Conservation (phyloP, 768 basidiomycete species). For the Auriscalpium vulgare region DNA sequence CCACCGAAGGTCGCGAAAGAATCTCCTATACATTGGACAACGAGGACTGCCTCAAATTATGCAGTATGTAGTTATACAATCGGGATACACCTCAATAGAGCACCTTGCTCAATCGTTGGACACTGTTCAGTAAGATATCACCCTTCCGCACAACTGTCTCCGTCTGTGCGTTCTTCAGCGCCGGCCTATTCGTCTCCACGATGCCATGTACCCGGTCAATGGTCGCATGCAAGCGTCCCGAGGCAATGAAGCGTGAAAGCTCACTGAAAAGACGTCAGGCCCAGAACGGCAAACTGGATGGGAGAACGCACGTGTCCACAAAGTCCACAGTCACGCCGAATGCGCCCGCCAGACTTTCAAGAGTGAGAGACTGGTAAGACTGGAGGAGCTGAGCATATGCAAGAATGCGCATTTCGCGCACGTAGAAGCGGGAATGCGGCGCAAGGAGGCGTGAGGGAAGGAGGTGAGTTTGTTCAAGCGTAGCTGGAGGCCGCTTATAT, state of each 20-base stretch:
- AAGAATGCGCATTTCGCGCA: slow-evolving; percentile 93
- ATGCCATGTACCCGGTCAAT: slow-evolving; percentile 95
- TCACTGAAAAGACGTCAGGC: slow-evolving; percentile 44
- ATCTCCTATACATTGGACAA: too few relatives aligned
- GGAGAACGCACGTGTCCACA: slow-evolving; percentile 66
- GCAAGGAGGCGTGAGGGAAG: slow-evolving; percentile 81
- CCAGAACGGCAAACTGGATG: background rate
- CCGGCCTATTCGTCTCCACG: slow-evolving; percentile 81
- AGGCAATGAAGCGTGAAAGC: slow-evolving; percentile 85
- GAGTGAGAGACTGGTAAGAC: slow-evolving; percentile 80
- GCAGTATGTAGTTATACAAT: too few relatives aligned
- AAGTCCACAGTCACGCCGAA: slow-evolving; percentile 89
- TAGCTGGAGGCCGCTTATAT: slow-evolving; percentile 39
- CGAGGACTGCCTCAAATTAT: too few relatives aligned
- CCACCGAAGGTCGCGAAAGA: too few relatives aligned
- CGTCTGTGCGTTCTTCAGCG: slow-evolving; percentile 78
- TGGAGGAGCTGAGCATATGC: slow-evolving; percentile 92
- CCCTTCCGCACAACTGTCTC: slow-evolving; percentile 92
- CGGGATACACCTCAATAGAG: slow-evolving; percentile 34
- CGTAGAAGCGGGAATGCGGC: slow-evolving; percentile 82
- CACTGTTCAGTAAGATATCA: slow-evolving; percentile 78
- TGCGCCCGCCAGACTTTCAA: slow-evolving; percentile 76
- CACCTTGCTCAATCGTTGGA: slow-evolving; percentile 89
- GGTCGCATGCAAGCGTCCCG: slow-evolving; percentile 73
- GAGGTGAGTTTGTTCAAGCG: slow-evolving; percentile 81